Evolutionary conservation across 192 early-diverging fungal species (phyloP), one percentile per base, ranked within the genome.

Genomic region (Lobosporangium transversale): DNA sequence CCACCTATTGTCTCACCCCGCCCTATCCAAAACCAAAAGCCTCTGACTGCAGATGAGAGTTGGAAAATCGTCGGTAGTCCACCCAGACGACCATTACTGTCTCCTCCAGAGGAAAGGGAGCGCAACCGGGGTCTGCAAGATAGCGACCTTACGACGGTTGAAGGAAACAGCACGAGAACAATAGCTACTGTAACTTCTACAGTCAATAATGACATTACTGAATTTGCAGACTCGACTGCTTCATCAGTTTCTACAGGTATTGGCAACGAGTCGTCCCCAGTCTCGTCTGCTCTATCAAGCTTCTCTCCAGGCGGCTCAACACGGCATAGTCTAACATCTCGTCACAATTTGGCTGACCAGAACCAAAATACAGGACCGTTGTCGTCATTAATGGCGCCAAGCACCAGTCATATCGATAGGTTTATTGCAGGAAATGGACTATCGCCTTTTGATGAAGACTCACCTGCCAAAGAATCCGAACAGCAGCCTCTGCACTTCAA

Each of bases 1-100:
- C 71, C 71, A 30, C 71, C 71, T 32, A 60, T 76, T n/a, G 64
- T 67, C 53, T 76, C 71, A 29, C 71, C 71, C 20, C 63, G 71
- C 12, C 71, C 71, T 43, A 66, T 76, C 51, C 64, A 76, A 53
- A 61, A 62, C 49, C 71, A 60, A 23, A 43, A 60, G 44, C 44
- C 71, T 21, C 51, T 59, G 43, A 55, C 62, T 2, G 62, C 62
- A 33, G 59, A 65, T 37, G 45, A 63, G 24, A 86, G 52, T 64
- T 89, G 88, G 88, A 90, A 85, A 60, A 66, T 83, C 51, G 85
- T 88, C 21, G 88, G 86, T 14, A 87, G 84, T 59, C 88, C 88
- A 1, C 86, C 88, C 8, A 80, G 86, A 33, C 64, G 85, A 52
- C 78, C 81, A 10, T 81, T 87, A 18, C 50, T 82, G 11, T 86